phyloP scores from a whole-genome alignment of 106 monocot genomes.

The Dendrobium nobile region DNA sequence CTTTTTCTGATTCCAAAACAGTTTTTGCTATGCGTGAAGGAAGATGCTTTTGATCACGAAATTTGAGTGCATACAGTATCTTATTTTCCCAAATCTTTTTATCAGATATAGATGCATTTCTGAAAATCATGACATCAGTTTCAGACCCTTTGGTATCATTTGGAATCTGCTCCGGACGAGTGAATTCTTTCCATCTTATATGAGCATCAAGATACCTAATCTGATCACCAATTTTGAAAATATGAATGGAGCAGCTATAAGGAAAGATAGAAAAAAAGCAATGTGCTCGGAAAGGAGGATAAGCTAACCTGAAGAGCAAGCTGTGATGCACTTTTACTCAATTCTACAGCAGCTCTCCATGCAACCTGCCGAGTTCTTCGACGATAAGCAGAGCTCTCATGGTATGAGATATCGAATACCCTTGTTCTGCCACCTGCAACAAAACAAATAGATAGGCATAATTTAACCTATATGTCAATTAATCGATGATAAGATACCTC shows the following conservation, averaged over 20 bases:
- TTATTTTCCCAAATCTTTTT: slow-evolving; percentile 41
- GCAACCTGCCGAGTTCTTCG: slow-evolving; percentile 51
- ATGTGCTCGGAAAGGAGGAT: background rate
- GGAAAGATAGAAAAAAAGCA: background rate
- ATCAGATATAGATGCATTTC: slow-evolving; percentile 68
- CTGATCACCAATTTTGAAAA: slow-evolving; percentile 22
- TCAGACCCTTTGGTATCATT: slow-evolving; percentile 49
- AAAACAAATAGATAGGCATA: slow-evolving; percentile 5
- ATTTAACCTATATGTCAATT: background rate
- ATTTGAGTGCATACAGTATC: slow-evolving; percentile 53
- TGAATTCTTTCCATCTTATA: slow-evolving; percentile 76
- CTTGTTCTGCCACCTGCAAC: slow-evolving; percentile 57
- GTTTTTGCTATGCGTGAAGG: slow-evolving; percentile 69
- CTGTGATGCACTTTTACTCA: slow-evolving; percentile 54
- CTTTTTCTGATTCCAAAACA: slow-evolving; percentile 49
- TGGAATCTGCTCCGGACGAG: slow-evolving; percentile 52
- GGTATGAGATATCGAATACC: slow-evolving; percentile 47
- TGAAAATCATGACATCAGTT: slow-evolving; percentile 43
- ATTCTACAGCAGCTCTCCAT: slow-evolving; percentile 79
- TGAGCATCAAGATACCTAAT: slow-evolving; percentile 84
- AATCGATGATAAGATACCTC: background rate
- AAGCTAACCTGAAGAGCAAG: slow-evolving; percentile 78
- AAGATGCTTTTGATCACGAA: slow-evolving; percentile 69
- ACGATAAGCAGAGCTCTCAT: slow-evolving; percentile 41
- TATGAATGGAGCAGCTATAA: background rate